Evolutionary conservation across 257 asterid genomes (phyloP), one percentile per base, ranked within the genome.

Genomic region (Primulina tabacum): DNA sequence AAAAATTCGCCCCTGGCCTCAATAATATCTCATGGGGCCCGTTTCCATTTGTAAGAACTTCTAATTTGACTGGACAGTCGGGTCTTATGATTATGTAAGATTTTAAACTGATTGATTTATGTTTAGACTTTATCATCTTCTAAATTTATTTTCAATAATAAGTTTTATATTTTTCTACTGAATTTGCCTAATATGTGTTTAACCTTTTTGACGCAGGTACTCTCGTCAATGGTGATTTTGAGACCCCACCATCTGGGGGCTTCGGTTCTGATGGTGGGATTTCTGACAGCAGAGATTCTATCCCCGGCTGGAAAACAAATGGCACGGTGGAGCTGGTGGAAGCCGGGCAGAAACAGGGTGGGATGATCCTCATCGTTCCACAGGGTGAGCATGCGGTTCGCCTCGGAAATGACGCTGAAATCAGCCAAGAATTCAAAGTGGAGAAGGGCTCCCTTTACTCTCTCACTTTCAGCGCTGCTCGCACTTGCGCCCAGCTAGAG

Each of bases 401-500:
- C 21, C 81, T 93, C 0, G 97, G 96, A 28, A 93, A 90, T 64
- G 99, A 93, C n/a, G 99, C 99, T 6, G 95, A 90, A 76, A 87
- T 93, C 29, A 85, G 95, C 71, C 99, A 93, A 80, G 83, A 81
- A 33, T 69, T 93, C 58, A 77, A 75, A 73, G 87, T 90, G 2
- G 94, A 89, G 71, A 90, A 89, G 69, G 97, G 96, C 8, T 72
- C 90, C 0, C 71, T 86, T 38, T 93, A 90, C 77, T 93, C 99
- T 3, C 75, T 93, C 73, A 90, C 97, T 1, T 93, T 93, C 84
- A 90, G 97, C 62, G 96, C 97, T 0, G 97, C 99, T 53, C 96
- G 99, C 71, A 93, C 99, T 1, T 90, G 99, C 72, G 99, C 99
- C 0, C 97, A 93, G 89, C 82, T 90, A 12, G 99, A 93, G 89